Evolutionary conservation across 2,329 filamentous ascomycete genomes (phyloP), one percentile per base, ranked within the genome.

Genomic region (Talaromyces rugulosus): DNA sequence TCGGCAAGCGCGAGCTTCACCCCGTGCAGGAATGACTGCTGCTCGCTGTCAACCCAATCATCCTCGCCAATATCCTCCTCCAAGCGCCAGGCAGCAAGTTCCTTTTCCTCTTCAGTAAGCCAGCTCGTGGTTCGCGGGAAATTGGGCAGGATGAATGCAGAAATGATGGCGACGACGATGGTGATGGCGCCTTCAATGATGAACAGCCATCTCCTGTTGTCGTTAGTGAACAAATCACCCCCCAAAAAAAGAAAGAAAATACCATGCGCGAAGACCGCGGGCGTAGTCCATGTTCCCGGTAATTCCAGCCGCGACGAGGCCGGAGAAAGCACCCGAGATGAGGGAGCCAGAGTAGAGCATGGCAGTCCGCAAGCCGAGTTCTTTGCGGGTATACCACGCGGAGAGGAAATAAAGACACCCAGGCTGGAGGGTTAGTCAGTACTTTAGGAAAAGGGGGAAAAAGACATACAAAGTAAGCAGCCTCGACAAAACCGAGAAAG

Each of bases 391-490:
- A 69, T 88, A 89, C 87, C 86, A 90, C 12, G 86, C 89, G 65
- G 83, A 87, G 28, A 90, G 81, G 4, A 90, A 76, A 69, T 89
- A 90, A 0, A 88, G 85, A 59, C 83, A 86, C 61, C 83, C 83
- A 0, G 87, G 87, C 55, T 57, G 36, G 23, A 8, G 3, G n/a
- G 3, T 23, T 42, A 40, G 34, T 52, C 18, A 56, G 54, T 14
- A 23, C 34, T 18, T 12, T 0, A 11, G 5, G 8, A 9, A 5
- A 5, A 14, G 9, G 14, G 23, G 33, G 8, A 47, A 27, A 47
- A 7, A 42, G 16, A 40, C 55, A 31, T 44, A 57, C 55, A 73
- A 89, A 90, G 75, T 87, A 89, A 0, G 87, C 76, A 28, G 73
- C 84, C 71, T 91, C 88, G 31, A 90, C 80, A 3, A 87, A 65